These are phyloP conservation scores for Pontederia crassipes DNA, from an alignment of 176 grass and related monocot species.

Conservation along the genomic window DNA sequence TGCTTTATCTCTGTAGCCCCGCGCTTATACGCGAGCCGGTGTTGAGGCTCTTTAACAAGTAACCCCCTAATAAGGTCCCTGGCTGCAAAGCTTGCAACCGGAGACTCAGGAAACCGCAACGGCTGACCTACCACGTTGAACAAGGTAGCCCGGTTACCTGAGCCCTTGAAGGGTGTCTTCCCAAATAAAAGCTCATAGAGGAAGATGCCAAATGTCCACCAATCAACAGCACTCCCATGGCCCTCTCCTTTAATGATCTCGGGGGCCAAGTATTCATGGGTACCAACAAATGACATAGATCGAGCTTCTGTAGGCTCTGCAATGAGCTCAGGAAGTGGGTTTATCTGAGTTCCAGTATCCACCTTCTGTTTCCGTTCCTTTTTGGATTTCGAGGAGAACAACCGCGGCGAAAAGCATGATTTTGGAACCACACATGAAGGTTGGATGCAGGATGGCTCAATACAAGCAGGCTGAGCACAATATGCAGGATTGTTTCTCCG, in stretches of 20 bases:
- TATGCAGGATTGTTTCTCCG: neutral
- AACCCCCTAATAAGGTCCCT: constrained; percentile 4
- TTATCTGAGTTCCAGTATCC: constrained; percentile 4
- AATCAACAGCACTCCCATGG: constrained; percentile 11
- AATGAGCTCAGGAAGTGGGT: constrained; percentile 6
- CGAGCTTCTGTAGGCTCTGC: constrained; percentile 9
- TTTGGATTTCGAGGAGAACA: constrained; percentile 2
- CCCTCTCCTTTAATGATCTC: constrained; percentile 17
- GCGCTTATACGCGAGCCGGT: constrained; percentile 1
- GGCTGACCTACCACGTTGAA: constrained; percentile 8
- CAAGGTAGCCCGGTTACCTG: constrained; percentile 8
- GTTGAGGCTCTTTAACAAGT: constrained; percentile 11
- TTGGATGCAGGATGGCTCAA: constrained; percentile 5
- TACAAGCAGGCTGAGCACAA: constrained; percentile 10
- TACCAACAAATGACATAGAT: constrained; percentile 13
- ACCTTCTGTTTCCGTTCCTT: constrained; percentile 4
- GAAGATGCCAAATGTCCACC: constrained; percentile 13
- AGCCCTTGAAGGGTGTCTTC: constrained; percentile 12
- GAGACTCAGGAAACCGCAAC: neutral
- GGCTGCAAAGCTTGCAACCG: constrained; percentile 1
- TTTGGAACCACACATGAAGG: constrained; percentile 5
- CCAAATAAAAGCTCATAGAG: constrained; percentile 13
- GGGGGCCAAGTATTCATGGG: constrained; percentile 10
- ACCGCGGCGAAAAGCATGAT: neutral
- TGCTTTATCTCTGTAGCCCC: constrained; percentile 11